Evolutionary conservation across 2,329 filamentous ascomycete genomes (phyloP), one percentile per base, ranked within the genome.

Genomic region (Westerdykella ornata): DNA sequence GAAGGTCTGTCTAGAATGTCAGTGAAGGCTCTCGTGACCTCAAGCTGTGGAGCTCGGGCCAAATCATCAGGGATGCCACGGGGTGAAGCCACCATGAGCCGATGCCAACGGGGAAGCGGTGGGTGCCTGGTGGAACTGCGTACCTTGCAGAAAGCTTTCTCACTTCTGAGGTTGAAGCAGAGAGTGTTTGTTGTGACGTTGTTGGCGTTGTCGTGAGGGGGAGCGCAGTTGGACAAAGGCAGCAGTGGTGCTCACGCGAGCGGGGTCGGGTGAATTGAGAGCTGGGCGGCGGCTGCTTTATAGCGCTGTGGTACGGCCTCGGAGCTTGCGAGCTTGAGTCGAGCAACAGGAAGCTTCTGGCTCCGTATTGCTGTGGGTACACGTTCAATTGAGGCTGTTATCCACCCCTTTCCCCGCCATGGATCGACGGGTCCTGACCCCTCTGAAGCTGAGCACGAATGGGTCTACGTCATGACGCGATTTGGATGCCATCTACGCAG

Each of bases 21-120:
- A 56, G 56, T 56, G 43, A 48, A 43, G 41, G 53, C 56, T 65
- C 60, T 57, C 61, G 61, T 57, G 60, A 59, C 40, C 41, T 26
- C 22, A 26, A 26, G 8, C 22, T 9, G 22, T 26, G 40, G 41
- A 57, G 57, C 59, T 57, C 50, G 50, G 57, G 44, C 57, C 53
- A 55, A n/a, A 52, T 54, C 38, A 56, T 52, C 22, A 11, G 13
- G 41, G 14, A 32, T 43, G 40, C 30, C 30, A 33, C 30, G 35
- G 41, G 26, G 37, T 52, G 40, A 40, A 41, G 35, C 42, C 42
- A 48, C 43, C 19, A 40, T 42, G 47, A 39, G 38, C 44, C 51
- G 47, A 47, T 46, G 35, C 46, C 44, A 26, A 26, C 22, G 22
- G 22, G 22, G 22, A 8, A 26, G 8, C 22, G 22, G 22, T 26